phyloP scores from a whole-genome alignment of 2,329 filamentous ascomycete genomes.

The Penicillium janthinellum region DNA sequence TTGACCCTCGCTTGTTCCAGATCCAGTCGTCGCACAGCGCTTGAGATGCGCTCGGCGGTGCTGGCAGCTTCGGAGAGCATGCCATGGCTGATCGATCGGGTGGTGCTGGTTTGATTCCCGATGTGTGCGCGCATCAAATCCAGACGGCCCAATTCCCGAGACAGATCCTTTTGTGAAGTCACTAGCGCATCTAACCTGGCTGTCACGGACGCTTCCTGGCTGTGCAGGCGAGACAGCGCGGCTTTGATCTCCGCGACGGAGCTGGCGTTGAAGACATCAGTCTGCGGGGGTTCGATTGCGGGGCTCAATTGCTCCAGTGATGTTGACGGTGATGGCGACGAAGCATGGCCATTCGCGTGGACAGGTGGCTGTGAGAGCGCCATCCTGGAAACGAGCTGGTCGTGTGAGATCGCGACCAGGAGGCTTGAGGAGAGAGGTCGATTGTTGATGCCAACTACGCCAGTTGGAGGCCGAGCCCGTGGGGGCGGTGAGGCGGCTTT shows the following conservation, averaged over 20 bases:
- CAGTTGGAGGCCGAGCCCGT: conserved; percentile 1
- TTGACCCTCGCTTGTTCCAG: conserved; percentile 89
- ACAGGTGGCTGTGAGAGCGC: conserved; percentile 12
- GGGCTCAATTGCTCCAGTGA: conserved; percentile 6
- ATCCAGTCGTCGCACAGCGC: conserved; percentile 83
- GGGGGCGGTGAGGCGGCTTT: conserved; percentile 20
- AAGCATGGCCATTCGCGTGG: conserved; percentile 34
- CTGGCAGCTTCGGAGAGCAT: conserved; percentile 86
- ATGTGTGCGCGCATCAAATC: conserved; percentile 88
- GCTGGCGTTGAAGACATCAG: conserved; percentile 66
- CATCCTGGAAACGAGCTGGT: conserved; percentile 11
- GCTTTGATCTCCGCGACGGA: conserved; percentile 78
- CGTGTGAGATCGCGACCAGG: conserved; percentile 4
- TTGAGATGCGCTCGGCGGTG: conserved; percentile 82
- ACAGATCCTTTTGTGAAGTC: conserved; percentile 80
- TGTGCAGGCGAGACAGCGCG: conserved; percentile 72
- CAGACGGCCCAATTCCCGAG: conserved; percentile 80
- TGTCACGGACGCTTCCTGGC: conserved; percentile 73
- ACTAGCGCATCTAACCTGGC: conserved; percentile 74
- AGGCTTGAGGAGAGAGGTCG: not conserved
- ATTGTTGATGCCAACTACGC: conserved; percentile 24
- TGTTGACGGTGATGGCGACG: conserved; percentile 5
- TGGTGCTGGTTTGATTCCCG: conserved; percentile 81
- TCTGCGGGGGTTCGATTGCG: conserved; percentile 14
- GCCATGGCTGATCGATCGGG: conserved; percentile 80